A percentile compares a stretch with the other conserved stretches of the same genome.
Evolutionary conservation across 495 filamentous ascomycete species (phyloP).

Genomic region (Talaromyces nanjingensis): DNA sequence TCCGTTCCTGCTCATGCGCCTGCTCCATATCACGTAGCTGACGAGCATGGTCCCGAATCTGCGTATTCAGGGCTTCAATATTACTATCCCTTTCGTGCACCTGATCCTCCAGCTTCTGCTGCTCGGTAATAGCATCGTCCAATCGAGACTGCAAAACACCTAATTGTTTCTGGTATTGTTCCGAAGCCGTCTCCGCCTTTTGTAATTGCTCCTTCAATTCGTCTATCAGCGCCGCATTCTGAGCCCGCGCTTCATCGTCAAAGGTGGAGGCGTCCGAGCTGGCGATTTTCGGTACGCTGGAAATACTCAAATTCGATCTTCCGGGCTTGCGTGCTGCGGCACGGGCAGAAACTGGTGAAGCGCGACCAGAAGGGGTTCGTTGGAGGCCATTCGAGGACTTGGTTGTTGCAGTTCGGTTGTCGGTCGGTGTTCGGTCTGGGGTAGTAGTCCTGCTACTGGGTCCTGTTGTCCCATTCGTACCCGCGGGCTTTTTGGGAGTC

Average conservation of each 20-base stretch:
- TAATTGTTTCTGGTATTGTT: constrained; percentile 75
- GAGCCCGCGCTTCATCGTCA: constrained; percentile 56
- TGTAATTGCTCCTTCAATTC: constrained; percentile 76
- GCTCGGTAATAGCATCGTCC: constrained; percentile 78
- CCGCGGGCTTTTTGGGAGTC: constrained; percentile 3
- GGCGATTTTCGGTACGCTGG: constrained; percentile 45
- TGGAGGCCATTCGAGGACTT: constrained; percentile 36
- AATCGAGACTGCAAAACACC: constrained; percentile 79
- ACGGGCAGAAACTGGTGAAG: constrained; percentile 59
- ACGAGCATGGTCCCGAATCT: constrained; percentile 69
- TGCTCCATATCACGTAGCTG: constrained; percentile 83
- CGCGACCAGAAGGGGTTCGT: constrained; percentile 34
- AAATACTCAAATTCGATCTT: constrained; percentile 54
- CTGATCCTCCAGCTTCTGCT: constrained; percentile 76
- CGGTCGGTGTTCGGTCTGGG: constrained; percentile 1
- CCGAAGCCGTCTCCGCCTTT: constrained; percentile 70
- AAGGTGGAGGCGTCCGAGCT: constrained; percentile 44
- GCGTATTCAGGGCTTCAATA: constrained; percentile 70
- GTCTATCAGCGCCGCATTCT: constrained; percentile 73
- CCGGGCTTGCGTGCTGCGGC: constrained; percentile 55
- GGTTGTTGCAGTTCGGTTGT: constrained; percentile 1
- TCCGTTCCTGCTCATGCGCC: constrained; percentile 84
- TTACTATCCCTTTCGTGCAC: constrained; percentile 75
- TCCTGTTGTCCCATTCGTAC: background rate
- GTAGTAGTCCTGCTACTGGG: constrained; percentile 5